Base-by-base conservation (phyloP, 345 rosid species). In the Lenwebbia sp. region DNA sequence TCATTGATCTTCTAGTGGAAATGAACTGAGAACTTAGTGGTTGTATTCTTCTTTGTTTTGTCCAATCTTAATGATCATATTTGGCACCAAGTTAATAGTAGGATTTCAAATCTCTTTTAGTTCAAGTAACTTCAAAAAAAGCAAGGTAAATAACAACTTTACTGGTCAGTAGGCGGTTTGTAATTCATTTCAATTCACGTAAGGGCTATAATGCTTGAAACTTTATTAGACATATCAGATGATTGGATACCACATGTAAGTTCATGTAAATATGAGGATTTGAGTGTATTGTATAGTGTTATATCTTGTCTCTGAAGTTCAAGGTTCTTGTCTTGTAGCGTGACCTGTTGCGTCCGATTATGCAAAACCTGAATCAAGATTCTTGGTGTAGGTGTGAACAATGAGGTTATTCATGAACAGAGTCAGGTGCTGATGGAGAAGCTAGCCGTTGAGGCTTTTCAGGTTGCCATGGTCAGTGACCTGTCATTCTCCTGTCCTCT, bases 371-470 rank as follows among this genome's bases (percentile, higher is more conserved):
- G 81, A 70, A 37, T 19, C 7, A 19, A 37, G 81, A 70, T 37
- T 19, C 4, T 82, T 88, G 83, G 23, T 85, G 81, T 44, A 94
- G 97, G 89, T 86, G 92, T 93, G 56, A 86, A 90, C 84, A 94
- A 96, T 85, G 89, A 90, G 83, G 23, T 94, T 51, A 94, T 95
- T 86, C 92, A 92, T 83, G 96, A 96, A 88, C 88, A 75, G 83
- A 89, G 92, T 60, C 95, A 94, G 87, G 91, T 85, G 10, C 90
- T 96, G 13, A 90, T 94, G 98, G 98, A 96, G 91, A 94, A 91
- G 88, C 94, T 94, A 56, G 95, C 98, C 37, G 87, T 92, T 23
- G 99, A 96, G 90, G 99, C 98, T 50, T 87, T 90, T 54, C 91
- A 93, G 89, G 94, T 94, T 90, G 94, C 94, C 62, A 94, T 92